Conservation (phyloP, 2,329 filamentous ascomycete species). For the Diaporthe citrichinensis region DNA sequence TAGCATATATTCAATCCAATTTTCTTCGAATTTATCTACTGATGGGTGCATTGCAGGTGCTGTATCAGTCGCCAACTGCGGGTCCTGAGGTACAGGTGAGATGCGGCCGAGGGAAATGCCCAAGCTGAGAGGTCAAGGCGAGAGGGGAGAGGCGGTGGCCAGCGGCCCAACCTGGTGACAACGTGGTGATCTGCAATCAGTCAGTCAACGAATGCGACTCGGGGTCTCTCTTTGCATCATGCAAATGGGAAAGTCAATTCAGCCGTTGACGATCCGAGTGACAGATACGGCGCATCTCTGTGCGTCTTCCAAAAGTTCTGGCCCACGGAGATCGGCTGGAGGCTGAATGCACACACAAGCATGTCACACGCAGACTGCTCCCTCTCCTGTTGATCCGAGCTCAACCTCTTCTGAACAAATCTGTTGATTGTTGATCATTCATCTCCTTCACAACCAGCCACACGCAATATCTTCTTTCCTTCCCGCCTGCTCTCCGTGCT, state of each 20-base stretch:
- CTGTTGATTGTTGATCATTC: neutral
- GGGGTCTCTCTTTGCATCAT: neutral
- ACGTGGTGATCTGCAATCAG: neutral
- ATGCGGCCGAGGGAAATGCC: neutral
- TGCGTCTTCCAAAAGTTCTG: neutral
- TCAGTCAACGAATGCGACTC: neutral
- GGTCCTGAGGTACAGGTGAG: neutral
- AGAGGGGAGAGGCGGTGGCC: neutral
- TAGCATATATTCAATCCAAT: neutral
- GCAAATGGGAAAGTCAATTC: neutral
- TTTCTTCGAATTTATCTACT: neutral
- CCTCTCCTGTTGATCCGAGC: neutral
- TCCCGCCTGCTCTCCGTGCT: neutral
- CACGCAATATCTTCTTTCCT: neutral
- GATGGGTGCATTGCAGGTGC: neutral
- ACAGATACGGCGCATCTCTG: neutral
- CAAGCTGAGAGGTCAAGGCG: neutral
- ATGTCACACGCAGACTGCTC: neutral
- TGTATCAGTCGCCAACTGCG: too few relatives aligned
- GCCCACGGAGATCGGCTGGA: neutral
- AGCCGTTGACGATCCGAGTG: slow-evolving; percentile 6
- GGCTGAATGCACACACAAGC: neutral
- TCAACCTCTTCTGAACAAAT: neutral
- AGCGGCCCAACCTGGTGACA: neutral
- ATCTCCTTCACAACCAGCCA: neutral